phyloP scores from a whole-genome alignment of 2,329 filamentous ascomycete species.

The Hymenotorrendiella dingleyae region DNA sequence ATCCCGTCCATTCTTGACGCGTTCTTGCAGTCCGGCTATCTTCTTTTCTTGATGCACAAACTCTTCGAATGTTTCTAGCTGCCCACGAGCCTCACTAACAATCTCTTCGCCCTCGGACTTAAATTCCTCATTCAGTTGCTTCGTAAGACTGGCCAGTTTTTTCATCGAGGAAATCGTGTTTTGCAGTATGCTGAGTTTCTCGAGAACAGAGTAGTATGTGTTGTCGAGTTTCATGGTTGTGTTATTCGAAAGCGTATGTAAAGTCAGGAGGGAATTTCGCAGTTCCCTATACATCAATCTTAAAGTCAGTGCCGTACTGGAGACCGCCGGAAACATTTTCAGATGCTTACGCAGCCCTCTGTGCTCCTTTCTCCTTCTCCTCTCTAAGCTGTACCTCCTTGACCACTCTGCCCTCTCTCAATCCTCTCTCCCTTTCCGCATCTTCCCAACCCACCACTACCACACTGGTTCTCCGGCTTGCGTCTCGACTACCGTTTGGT shows the following conservation, averaged over 20 bases:
- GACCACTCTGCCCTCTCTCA: slow-evolving; percentile 17
- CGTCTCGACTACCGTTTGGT: slow-evolving; percentile 38
- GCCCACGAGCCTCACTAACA: slow-evolving; percentile 47
- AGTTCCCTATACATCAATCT: slow-evolving; percentile 40
- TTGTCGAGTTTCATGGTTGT: slow-evolving; percentile 64
- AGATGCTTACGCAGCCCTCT: slow-evolving; percentile 37
- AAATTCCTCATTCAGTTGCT: slow-evolving; percentile 53
- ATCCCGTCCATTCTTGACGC: slow-evolving; percentile 54
- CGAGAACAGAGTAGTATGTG: slow-evolving; percentile 67
- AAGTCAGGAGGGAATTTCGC: slow-evolving; percentile 44
- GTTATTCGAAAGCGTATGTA: slow-evolving; percentile 54
- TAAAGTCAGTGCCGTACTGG: background rate
- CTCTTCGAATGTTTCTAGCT: slow-evolving; percentile 51
- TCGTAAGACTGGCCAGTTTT: slow-evolving; percentile 58
- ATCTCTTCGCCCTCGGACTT: slow-evolving; percentile 52
- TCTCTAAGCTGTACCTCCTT: slow-evolving; percentile 37
- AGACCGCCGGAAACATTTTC: too few species aligned
- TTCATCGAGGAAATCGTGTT: slow-evolving; percentile 59
- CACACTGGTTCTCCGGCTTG: slow-evolving; percentile 40
- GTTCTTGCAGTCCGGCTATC: slow-evolving; percentile 54
- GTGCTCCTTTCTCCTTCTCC: slow-evolving; percentile 37
- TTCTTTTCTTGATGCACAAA: slow-evolving; percentile 61
- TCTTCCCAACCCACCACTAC: slow-evolving; percentile 23
- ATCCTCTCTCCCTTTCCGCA: slow-evolving; percentile 1
- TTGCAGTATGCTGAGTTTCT: slow-evolving; percentile 60